Conservation (phyloP, 306 rosid species). For the Sphenostylis stenocarpa region DNA sequence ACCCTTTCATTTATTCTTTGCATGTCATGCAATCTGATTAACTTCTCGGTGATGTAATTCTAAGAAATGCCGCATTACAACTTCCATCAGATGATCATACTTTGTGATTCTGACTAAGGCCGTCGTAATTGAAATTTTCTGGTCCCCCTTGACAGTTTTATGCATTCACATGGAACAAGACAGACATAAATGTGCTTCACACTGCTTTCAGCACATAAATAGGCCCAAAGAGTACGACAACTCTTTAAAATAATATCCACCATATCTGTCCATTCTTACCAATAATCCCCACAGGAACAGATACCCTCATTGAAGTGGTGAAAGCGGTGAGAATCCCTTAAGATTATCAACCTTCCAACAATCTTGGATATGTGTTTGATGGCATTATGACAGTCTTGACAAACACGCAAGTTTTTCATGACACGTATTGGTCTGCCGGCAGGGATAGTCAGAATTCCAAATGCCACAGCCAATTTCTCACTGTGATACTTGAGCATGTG, state of each 20-base stretch:
- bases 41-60: slow-evolving; percentile 11
- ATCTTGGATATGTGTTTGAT: slow-evolving; percentile 78
- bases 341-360: slow-evolving; percentile 63
- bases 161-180: slow-evolving; percentile 8
- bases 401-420: slow-evolving; percentile 74
- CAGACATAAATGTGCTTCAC: no score
- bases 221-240: no score
- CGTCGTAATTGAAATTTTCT: slow-evolving; percentile 4
- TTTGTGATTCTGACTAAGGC: slow-evolving; percentile 23
- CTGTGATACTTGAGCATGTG: slow-evolving; percentile 77
- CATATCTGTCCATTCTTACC: slow-evolving; percentile 45
- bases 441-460: slow-evolving; percentile 68
- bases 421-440: slow-evolving; percentile 81
- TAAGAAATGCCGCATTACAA: slow-evolving; percentile 19
- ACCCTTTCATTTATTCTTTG: slow-evolving; percentile 10
- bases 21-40: neutral
- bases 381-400: slow-evolving; percentile 83
- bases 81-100: slow-evolving; percentile 9
- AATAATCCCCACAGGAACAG: slow-evolving; percentile 81
- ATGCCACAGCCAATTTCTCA: slow-evolving; percentile 87
- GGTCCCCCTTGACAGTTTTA: slow-evolving; percentile 6
- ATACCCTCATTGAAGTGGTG: slow-evolving; percentile 72
- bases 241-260: neutral
- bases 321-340: slow-evolving; percentile 79
- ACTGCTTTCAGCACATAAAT: no score